Conservation (phyloP, 768 basidiomycete genomes). For the Suillus weaverae region DNA sequence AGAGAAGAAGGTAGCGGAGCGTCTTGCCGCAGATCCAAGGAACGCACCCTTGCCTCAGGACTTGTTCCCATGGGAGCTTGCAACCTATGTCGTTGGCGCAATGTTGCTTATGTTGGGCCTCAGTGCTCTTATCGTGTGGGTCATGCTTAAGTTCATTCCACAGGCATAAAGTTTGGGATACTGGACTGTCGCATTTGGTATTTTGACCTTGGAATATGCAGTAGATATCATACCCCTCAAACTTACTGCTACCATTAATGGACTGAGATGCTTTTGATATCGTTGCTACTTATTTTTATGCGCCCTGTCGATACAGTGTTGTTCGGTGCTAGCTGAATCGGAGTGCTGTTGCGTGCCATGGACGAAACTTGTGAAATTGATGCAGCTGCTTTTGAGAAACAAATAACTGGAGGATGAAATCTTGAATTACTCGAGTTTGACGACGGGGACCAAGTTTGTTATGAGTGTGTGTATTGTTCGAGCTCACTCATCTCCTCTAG, state of each 20-base stretch:
- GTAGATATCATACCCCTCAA: not conserved
- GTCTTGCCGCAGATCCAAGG: constrained; percentile 17
- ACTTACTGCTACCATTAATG: not conserved
- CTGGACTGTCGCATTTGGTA: not conserved
- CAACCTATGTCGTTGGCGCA: constrained; percentile 28
- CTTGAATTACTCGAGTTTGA: not conserved
- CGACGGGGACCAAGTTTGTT: not conserved
- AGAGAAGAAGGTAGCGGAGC: constrained; percentile 41
- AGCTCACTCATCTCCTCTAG: no score
- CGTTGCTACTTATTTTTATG: not conserved
- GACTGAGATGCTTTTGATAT: not conserved
- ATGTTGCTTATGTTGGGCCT: constrained; percentile 29
- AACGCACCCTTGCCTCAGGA: constrained; percentile 7
- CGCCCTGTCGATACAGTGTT: not conserved
- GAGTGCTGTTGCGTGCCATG: not conserved
- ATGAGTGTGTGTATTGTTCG: not conserved
- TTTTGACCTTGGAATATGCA: not conserved
- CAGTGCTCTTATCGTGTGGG: constrained; percentile 24
- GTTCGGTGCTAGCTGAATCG: not conserved
- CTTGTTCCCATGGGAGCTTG: constrained; percentile 31
- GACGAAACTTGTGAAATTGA: not conserved
- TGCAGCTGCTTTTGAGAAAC: not conserved
- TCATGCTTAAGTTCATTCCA: constrained; percentile 17
- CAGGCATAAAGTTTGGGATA: not conserved
- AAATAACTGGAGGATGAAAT: not conserved